Conservation (phyloP, 2,329 filamentous ascomycete species). For the Peltaster fructicola region DNA sequence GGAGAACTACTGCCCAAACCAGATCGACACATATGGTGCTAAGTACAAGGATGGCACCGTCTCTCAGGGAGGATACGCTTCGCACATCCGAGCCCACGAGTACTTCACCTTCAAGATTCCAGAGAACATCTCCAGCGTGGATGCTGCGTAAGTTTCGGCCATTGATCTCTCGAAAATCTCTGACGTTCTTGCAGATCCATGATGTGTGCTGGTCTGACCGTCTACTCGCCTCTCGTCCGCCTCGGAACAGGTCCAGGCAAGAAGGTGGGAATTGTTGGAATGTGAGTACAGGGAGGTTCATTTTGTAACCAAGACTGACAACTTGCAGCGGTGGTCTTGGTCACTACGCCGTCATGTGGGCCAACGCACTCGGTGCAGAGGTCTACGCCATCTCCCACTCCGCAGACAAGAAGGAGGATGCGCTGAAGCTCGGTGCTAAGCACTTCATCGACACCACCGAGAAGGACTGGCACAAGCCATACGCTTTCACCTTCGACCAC, state of each 20-base stretch:
- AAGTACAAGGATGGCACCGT: constrained; percentile 40
- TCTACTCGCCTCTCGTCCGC: constrained; percentile 59
- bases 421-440: constrained; percentile 40
- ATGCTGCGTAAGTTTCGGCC: no score
- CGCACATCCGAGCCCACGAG: constrained; percentile 56
- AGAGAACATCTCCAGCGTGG: constrained; percentile 40
- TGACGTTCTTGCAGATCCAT: no score
- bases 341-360: constrained; percentile 32
- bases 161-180: no score
- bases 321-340: constrained; percentile 28
- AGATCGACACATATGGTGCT: constrained; percentile 32
- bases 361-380: constrained; percentile 39
- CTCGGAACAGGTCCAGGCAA: constrained; percentile 61
- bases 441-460: constrained; percentile 41
- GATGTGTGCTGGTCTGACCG: constrained; percentile 71
- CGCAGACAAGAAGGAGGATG: constrained; percentile 41
- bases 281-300: constrained; percentile 30
- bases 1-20: constrained; percentile 36
- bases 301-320: constrained; percentile 1
- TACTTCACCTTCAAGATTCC: constrained; percentile 64
- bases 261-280: constrained; percentile 58
- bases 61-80: constrained; percentile 48
- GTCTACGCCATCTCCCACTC: constrained; percentile 44
- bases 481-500: constrained; percentile 49
- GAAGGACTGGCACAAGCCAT: constrained; percentile 39